Conservation (phyloP, 495 filamentous ascomycete species). For the Talaromyces liani region DNA sequence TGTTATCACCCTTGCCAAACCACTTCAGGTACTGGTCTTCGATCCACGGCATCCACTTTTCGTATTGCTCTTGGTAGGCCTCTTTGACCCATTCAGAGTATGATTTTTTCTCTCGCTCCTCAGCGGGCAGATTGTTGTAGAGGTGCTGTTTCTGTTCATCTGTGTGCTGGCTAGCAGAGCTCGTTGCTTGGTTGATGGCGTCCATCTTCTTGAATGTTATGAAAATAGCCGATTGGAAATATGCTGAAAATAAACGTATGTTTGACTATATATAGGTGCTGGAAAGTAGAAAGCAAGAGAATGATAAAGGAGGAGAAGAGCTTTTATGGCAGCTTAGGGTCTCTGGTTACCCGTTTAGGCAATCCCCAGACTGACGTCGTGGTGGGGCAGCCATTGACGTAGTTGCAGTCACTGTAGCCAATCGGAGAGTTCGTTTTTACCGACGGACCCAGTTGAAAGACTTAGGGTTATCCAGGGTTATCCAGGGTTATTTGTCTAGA, state of each 20-base stretch:
- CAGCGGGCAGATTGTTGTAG: conserved; percentile 4
- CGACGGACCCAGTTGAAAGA: not conserved
- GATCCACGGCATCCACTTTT: conserved; percentile 68
- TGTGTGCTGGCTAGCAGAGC: not conserved
- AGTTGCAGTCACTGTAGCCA: not conserved
- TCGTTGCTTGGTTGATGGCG: not conserved
- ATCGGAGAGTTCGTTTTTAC: not conserved
- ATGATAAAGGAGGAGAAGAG: not conserved
- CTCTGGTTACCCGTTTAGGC: not conserved
- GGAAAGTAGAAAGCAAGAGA: not conserved
- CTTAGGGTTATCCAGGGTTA: not conserved
- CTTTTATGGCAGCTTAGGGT: not conserved
- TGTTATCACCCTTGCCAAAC: conserved; percentile 64
- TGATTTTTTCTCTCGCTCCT: conserved; percentile 20
- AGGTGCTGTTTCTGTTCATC: conserved; percentile 6
- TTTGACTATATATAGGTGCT: no score
- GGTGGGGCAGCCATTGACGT: conserved; percentile 8
- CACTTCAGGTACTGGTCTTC: conserved; percentile 63
- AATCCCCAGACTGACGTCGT: not conserved
- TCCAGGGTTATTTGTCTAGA: no score
- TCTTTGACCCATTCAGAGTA: conserved; percentile 48
- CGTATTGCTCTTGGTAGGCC: conserved; percentile 58
- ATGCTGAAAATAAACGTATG: no score
- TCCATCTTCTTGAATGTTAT: not conserved
- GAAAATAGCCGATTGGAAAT: no score